Conservation (phyloP, 169 alveolate genomes). For the Miamiensis avidus region DNA sequence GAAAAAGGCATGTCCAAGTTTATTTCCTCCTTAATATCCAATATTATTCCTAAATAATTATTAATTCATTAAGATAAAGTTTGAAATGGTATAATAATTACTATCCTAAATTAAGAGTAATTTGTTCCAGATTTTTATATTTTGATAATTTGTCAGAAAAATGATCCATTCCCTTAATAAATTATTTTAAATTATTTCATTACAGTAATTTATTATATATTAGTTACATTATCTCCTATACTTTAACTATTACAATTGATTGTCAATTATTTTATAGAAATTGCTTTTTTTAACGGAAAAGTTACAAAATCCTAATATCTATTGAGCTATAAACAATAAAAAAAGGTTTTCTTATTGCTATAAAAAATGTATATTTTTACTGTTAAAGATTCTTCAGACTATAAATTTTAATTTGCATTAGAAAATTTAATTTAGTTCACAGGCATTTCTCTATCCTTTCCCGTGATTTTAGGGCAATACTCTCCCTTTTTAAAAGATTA, state of each 20-base stretch:
- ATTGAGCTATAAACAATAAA: neutral
- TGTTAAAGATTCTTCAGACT: neutral
- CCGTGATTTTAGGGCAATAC: neutral
- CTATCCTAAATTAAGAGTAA: neutral
- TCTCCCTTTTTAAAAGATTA: neutral
- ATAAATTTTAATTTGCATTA: too few species aligned
- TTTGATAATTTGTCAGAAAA: neutral
- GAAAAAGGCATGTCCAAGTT: neutral
- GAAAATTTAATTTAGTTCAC: neutral
- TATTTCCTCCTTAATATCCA: neutral
- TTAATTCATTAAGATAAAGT: too few species aligned
- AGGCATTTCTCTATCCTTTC: neutral
- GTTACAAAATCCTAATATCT: neutral
- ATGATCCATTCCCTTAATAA: neutral
- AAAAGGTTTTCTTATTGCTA: too few species aligned
- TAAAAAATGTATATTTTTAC: neutral
- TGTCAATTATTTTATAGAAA: neutral
- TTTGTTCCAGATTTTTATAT: neutral
- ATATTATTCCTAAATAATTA: neutral
- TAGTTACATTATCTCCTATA: neutral
- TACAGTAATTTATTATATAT: too few species aligned
- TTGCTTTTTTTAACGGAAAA: neutral
- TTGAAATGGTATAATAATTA: too few species aligned
- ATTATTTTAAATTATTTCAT: too few species aligned
- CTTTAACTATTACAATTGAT: neutral